Percentiles rank a stretch among this genome's conserved stretches.
Evolutionary conservation across 2,329 filamentous ascomycete species (phyloP).

Genomic region (Stemphylium lycopersici): DNA sequence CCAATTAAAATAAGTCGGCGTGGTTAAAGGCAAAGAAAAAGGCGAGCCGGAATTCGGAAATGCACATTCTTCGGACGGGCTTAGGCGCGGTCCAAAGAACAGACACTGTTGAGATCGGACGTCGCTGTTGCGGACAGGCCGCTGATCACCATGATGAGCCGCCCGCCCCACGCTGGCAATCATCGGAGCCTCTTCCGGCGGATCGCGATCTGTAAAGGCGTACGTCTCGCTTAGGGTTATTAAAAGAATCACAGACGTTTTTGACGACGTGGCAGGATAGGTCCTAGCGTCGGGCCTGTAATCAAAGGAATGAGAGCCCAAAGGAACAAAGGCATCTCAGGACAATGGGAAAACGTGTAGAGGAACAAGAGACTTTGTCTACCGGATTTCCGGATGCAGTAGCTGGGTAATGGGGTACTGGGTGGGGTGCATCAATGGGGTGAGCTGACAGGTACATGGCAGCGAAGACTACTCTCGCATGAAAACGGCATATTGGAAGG

Average conservation of each 20-base stretch:
- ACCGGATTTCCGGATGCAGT: slow-evolving; percentile 1
- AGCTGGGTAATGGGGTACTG: slow-evolving; percentile 2
- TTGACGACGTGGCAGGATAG: slow-evolving; percentile 1
- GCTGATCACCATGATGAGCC: slow-evolving; percentile 18
- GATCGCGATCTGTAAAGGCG: slow-evolving; percentile 11
- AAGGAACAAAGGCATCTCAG: background rate
- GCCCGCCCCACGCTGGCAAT: slow-evolving; percentile 15
- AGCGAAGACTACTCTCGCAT: slow-evolving; percentile 13
- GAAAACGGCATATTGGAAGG: slow-evolving; percentile 9
- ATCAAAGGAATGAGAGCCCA: slow-evolving; percentile 2
- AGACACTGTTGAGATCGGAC: slow-evolving; percentile 10
- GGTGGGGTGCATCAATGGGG: slow-evolving; percentile 9
- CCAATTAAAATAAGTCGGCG: too few relatives aligned
- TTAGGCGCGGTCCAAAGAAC: background rate
- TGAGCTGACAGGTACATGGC: slow-evolving; percentile 5
- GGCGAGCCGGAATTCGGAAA: background rate
- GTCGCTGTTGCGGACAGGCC: slow-evolving; percentile 2
- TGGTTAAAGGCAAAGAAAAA: too few relatives aligned
- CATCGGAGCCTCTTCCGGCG: slow-evolving; percentile 10
- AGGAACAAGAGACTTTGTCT: background rate
- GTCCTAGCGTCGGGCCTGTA: slow-evolving; percentile 2
- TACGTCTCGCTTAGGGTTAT: slow-evolving; percentile 13
- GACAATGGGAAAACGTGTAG: background rate
- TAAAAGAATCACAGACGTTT: slow-evolving; percentile 11
- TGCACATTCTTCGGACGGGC: background rate